Percentiles rank a stretch among this genome's conserved stretches.
Evolutionary conservation across 2,329 filamentous ascomycete species (phyloP).

Genomic region (Conoideocrella luteorostrata): DNA sequence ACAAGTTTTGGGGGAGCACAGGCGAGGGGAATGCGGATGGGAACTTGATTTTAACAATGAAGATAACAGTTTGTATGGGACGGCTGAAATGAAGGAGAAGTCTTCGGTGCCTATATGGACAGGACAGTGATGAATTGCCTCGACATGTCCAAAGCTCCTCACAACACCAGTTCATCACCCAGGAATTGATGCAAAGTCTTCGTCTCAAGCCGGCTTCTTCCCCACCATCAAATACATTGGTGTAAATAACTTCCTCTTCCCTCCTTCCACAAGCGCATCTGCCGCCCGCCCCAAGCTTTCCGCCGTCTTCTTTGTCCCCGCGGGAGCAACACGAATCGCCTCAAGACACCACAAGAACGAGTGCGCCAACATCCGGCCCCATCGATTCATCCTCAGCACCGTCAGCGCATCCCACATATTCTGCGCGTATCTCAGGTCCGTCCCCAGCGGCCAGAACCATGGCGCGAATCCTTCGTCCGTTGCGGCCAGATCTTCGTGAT

Average conservation of each 20-base stretch:
- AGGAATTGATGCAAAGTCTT: no score
- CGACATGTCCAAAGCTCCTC: no score
- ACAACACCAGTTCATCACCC: no score
- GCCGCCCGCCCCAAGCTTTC: constrained; percentile 71
- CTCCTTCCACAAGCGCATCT: constrained; percentile 77
- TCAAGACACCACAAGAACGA: constrained; percentile 68
- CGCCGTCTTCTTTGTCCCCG: constrained; percentile 80
- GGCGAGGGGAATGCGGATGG: no score
- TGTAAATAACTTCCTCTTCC: constrained; percentile 78
- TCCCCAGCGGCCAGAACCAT: constrained; percentile 82
- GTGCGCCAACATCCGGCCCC: constrained; percentile 65
- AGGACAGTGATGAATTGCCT: no score
- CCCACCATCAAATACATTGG: constrained; percentile 95
- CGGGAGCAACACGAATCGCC: constrained; percentile 61
- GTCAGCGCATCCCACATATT: constrained; percentile 67
- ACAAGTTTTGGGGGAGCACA: no score
- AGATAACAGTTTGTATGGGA: no score
- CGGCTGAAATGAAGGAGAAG: no score
- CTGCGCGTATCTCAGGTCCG: constrained; percentile 71
- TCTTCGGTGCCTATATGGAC: no score
- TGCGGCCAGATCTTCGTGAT: constrained; percentile 50
- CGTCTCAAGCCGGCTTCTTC: constrained; percentile 73
- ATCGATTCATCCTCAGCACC: constrained; percentile 76
- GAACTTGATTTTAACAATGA: no score
- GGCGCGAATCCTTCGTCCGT: constrained; percentile 46